A percentile compares a stretch with the other conserved stretches of the same genome.
Conservation (phyloP, 352 stramenopile species). For the Ophiocytium majus region DNA sequence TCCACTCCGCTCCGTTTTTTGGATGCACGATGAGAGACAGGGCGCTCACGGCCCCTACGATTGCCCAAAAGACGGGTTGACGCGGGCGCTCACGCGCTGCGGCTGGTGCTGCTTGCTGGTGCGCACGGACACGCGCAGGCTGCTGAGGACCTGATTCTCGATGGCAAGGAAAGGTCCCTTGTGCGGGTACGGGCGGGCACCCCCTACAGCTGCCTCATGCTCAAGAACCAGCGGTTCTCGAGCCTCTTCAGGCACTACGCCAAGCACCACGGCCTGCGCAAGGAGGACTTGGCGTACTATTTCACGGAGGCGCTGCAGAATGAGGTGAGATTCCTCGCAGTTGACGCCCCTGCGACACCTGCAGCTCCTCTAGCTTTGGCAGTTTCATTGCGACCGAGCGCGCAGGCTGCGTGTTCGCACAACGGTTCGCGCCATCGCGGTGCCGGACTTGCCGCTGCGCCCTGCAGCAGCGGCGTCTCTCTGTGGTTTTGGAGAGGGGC, state of each 20-base stretch:
- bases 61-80: not conserved
- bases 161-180: conserved; percentile 47
- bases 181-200: conserved; percentile 43
- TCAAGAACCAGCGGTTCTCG: conserved; percentile 95
- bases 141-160: conserved; percentile 52
- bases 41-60: not conserved
- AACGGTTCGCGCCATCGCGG: too few species aligned
- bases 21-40: not conserved
- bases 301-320: conserved; percentile 74
- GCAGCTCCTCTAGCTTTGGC: too few species aligned
- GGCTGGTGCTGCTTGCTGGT: not conserved
- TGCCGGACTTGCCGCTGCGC: too few species aligned
- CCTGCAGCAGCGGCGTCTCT: too few species aligned
- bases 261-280: conserved; percentile 93
- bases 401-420: too few species aligned
- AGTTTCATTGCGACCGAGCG: too few species aligned
- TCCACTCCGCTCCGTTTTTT: not conserved
- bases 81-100: not conserved
- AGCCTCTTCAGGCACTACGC: conserved; percentile 97
- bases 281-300: conserved; percentile 94
- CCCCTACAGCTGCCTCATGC: conserved; percentile 82
- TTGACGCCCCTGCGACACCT: too few species aligned
- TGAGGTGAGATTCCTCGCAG: too few species aligned
- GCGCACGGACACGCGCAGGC: conserved; percentile 18
- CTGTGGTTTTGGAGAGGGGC: too few species aligned